Evolutionary conservation across 1,284 basidiomycete genomes (phyloP), one percentile per base, ranked within the genome.

Genomic region (Ustilago cynodontis): DNA sequence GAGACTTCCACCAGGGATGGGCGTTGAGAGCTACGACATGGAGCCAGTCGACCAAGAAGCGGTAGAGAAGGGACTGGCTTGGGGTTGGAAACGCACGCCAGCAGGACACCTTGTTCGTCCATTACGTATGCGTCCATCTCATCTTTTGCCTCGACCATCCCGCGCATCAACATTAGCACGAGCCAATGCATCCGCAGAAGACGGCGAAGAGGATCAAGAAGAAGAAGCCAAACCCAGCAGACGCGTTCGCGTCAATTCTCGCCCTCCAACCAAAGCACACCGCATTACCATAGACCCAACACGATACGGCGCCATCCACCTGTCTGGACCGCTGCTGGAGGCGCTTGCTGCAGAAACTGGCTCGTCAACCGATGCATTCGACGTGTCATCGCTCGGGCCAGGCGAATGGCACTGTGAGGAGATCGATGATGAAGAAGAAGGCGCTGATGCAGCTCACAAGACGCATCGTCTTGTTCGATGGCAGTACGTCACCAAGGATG

Each of bases 71-170:
- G 82, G 77, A 0, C 18, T 60, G 53, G 78, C 64, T 22, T 82
- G 83, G 83, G 82, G 83, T n/a, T 85, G 83, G 83, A 82, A 84
- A 39, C 65, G 62, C 29, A 83, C 81, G 41, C 81, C 82, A 2
- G 78, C 80, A 24, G 79, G 79, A 35, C 81, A 84, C 20, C 64
- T 85, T 7, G 56, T 85, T 33, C 74, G 83, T 29, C 83, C 83
- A n/a, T 43, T 85, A 62, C 76, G 77, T 39, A 76, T 85, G 71
- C 76, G 83, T 26, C 82, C 81, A 10, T 43, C 63, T 2, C 78
- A 74, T 26, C 83, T 81, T 3, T 33, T 85, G 37, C 74, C 82
- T 0, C 52, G 50, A 14, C 81, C 82, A 9, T 59, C 68, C 11
- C 55, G 50, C 37, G 51, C 53, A 22, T 69, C 65, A 1, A 72